Percentiles rank a stretch among this genome's conserved stretches.
These are phyloP conservation scores for Ilyonectria robusta DNA, from an alignment of 2,329 filamentous ascomycete species.

Conservation along the genomic window DNA sequence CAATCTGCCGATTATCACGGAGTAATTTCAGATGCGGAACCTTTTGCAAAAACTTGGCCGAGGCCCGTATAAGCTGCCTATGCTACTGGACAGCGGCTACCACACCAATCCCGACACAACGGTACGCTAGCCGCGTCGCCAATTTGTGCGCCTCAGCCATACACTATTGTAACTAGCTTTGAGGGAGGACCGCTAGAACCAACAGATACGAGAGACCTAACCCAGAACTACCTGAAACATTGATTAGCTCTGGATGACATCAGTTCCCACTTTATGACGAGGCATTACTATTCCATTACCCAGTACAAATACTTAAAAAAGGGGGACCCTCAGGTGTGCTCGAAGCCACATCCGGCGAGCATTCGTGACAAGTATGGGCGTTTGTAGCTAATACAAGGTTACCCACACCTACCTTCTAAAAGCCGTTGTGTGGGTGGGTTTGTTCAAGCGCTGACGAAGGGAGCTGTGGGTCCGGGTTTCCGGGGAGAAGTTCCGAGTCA, in stretches of 20 bases:
- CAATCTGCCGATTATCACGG: not conserved
- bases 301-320: not conserved
- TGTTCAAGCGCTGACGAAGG: not conserved
- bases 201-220: not conserved
- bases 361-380: not conserved
- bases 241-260: not conserved
- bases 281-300: not conserved
- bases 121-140: not conserved
- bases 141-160: not conserved
- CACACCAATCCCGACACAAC: not conserved
- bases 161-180: not conserved
- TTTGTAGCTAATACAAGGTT: conserved; percentile 7
- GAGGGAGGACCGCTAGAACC: too few relatives aligned
- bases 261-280: not conserved
- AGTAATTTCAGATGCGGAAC: not conserved
- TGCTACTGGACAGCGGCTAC: not conserved
- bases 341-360: not conserved
- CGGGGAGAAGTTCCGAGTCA: conserved; percentile 7
- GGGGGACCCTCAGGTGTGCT: not conserved
- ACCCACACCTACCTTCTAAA: conserved; percentile 3
- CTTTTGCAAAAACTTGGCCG: not conserved
- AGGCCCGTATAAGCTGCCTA: not conserved
- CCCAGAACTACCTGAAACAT: conserved; percentile 3
- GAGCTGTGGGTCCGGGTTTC: not conserved
- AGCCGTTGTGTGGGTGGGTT: not conserved